Base-by-base conservation (phyloP, 2,329 filamentous ascomycete species). In the Diaporthe humulicola region DNA sequence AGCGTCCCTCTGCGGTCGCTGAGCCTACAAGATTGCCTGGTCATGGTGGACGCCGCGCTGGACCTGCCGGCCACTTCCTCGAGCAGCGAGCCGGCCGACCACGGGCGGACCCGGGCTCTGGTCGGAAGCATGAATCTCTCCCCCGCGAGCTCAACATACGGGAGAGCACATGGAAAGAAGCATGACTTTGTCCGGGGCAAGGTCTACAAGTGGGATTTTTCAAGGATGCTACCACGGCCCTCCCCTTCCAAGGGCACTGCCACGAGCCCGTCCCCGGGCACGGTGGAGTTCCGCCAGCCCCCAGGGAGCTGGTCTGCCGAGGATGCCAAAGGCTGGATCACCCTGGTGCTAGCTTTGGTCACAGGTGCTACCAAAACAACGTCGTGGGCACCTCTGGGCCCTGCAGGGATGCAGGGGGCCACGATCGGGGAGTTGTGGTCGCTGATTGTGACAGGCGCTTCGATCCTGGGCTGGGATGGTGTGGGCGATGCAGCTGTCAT, bases 151-250 rank as follows among this genome's bases (percentile, higher is more conserved):
- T 82, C 80, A 28, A 78, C 80, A 2, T 82, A 81, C 64, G 84
- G 82, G 30, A 77, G 77, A 1, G 79, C 80, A 9, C 78, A 81
- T 28, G 80, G 82, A 15, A 78, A 78, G 73, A 80, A 79, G 60
- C 75, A 78, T 50, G 81, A 84, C 71, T 85, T 84, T 74, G 78
- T 85, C 30, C 80, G 82, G 56, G 83, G 83, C 17, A 84, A 84
- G 71, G 81, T 83, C 40, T 85, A 83, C 77, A 85, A 85, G 79
- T 85, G 84, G 84, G 81, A 85, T 67, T 82, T 85, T 70, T 78
- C 81, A 0, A 79, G 81, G 1, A 78, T 84, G 56, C 52, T 82
- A 45, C 48, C 75, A 12, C 58, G 71, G 9, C n/a, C 58, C 9
- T 61, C 70, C 42, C 10, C 42, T 4, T 36, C 70, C 56, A 75